phyloP scores from a whole-genome alignment of 805 yeast species.

The Sporopachydermia lactativora region DNA sequence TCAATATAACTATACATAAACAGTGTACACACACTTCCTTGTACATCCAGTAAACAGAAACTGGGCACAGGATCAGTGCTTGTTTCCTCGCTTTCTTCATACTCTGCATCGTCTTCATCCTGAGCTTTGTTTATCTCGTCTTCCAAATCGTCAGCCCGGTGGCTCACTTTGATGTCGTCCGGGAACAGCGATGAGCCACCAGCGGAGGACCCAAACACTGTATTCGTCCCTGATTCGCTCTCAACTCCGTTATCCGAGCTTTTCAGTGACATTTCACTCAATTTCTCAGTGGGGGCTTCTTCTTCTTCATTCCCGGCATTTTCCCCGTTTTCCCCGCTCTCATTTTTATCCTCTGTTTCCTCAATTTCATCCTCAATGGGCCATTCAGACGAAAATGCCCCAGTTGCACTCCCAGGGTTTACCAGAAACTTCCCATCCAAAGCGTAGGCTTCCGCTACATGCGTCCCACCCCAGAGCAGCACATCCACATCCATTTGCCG shows the following conservation, averaged over 20 bases:
- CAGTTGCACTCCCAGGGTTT: constrained; percentile 97
- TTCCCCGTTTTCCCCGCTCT: constrained; percentile 13
- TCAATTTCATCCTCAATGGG: constrained; percentile 38
- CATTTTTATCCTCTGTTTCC: constrained; percentile 21
- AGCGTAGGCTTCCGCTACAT: constrained; percentile 84
- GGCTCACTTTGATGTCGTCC: constrained; percentile 1
- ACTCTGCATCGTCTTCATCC: constrained; percentile 7
- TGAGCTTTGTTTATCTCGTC: neutral
- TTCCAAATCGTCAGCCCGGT: neutral
- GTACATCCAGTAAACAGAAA: constrained; percentile 80
- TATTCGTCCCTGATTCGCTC: constrained; percentile 3
- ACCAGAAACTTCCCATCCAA: constrained; percentile 85
- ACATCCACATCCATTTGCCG: constrained; percentile 88
- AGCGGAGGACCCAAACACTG: neutral
- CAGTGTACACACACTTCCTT: constrained; percentile 60
- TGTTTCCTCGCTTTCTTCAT: constrained; percentile 4
- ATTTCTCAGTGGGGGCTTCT: constrained; percentile 4
- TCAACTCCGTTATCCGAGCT: neutral
- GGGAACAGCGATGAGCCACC: constrained; percentile 1
- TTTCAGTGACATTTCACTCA: constrained; percentile 2
- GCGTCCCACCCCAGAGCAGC: constrained; percentile 86
- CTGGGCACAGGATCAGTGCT: constrained; percentile 46
- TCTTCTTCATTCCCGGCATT: constrained; percentile 5
- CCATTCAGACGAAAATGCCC: constrained; percentile 63
- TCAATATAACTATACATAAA: constrained; percentile 73